A percentile compares a stretch with the other conserved stretches of the same genome.
phyloP scores from a whole-genome alignment of 2,329 filamentous ascomycete genomes.

The Monilinia laxa region DNA sequence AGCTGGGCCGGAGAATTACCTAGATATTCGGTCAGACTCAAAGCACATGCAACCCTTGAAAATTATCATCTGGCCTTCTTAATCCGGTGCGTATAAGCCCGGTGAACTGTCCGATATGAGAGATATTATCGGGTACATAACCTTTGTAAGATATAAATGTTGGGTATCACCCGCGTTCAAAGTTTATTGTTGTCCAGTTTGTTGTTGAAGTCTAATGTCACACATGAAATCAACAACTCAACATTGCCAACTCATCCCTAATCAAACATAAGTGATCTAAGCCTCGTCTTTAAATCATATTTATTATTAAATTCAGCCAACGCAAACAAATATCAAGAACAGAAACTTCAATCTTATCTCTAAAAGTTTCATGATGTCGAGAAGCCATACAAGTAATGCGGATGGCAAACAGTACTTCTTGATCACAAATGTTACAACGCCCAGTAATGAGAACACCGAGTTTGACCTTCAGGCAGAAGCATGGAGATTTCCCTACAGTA shows the following conservation, averaged over 20 bases:
- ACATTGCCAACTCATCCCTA: slow-evolving; percentile 17
- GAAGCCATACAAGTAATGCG: slow-evolving; percentile 5
- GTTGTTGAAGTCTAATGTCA: slow-evolving; percentile 16
- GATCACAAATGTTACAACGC: slow-evolving; percentile 25
- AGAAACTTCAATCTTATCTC: not conserved
- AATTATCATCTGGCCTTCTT: slow-evolving; percentile 23
- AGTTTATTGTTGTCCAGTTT: not conserved
- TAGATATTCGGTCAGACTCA: slow-evolving; percentile 5
- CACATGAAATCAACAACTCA: slow-evolving; percentile 19
- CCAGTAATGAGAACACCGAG: slow-evolving; percentile 19
- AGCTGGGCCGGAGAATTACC: slow-evolving; percentile 6
- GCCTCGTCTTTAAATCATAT: not conserved
- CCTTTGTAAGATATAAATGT: slow-evolving; percentile 1
- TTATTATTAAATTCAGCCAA: not conserved
- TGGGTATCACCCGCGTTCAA: slow-evolving; percentile 18
- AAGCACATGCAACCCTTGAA: not conserved
- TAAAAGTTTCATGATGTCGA: slow-evolving; percentile 10
- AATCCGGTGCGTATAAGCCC: not conserved
- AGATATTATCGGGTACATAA: not conserved
- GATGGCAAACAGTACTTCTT: slow-evolving; percentile 28
- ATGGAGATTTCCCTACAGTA: slow-evolving; percentile 35
- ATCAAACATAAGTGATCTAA: not conserved
- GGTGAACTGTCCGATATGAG: slow-evolving; percentile 6
- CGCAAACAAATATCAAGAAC: not conserved
- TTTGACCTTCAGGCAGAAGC: slow-evolving; percentile 30